Evolutionary conservation across 169 alveolate species (phyloP).

Genomic region (Plasmodium relictum): DNA sequence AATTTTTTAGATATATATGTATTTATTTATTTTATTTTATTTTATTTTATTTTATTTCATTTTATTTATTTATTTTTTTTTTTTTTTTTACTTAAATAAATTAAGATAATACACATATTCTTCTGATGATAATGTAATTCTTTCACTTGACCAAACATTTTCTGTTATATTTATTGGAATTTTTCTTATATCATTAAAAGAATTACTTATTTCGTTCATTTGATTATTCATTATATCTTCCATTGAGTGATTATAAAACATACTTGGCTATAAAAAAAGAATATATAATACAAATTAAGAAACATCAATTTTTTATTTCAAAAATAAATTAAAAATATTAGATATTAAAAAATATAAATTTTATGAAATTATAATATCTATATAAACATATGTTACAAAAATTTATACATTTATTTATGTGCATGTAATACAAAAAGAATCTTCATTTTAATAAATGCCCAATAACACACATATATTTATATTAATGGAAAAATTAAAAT

Average conservation of each 20-base stretch:
- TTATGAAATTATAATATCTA: too few relatives aligned
- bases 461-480: too few relatives aligned
- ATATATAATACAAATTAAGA: neutral
- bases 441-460: too few relatives aligned
- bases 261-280: constrained; percentile 8
- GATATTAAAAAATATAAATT: neutral
- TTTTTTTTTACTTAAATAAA: constrained; percentile 46
- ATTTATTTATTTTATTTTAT: neutral
- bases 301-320: too few relatives aligned
- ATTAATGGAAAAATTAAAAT: too few relatives aligned
- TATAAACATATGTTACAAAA: too few relatives aligned
- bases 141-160: constrained; percentile 49
- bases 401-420: too few relatives aligned
- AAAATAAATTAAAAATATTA: neutral
- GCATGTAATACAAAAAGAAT: too few relatives aligned
- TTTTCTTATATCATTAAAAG: constrained; percentile 37
- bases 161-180: neutral
- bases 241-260: constrained; percentile 7
- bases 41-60: neutral
- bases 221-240: neutral
- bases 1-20: neutral
- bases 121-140: constrained; percentile 47
- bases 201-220: constrained; percentile 17
- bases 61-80: neutral
- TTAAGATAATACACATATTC: constrained; percentile 48